Percentiles rank a stretch among this genome's conserved stretches.
Evolutionary conservation across 2,329 filamentous ascomycete genomes (phyloP).

Genomic region (Aspergillus fructus): DNA sequence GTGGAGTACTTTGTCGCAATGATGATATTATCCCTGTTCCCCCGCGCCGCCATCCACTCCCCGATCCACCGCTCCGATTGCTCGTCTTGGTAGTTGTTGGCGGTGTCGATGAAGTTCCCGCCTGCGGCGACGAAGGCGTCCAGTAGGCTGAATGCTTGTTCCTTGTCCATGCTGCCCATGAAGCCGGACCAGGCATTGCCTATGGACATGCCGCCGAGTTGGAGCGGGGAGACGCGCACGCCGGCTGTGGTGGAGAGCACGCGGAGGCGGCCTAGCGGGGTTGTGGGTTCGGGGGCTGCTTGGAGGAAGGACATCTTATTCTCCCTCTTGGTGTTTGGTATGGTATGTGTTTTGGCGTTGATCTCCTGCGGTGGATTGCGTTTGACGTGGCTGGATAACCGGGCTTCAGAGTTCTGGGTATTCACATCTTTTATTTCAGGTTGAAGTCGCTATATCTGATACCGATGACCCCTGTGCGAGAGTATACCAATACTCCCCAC

Average conservation of each 20-base stretch:
- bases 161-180: slow-evolving; percentile 66
- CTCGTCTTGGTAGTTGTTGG: slow-evolving; percentile 67
- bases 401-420: too few species aligned
- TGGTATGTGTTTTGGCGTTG: too few species aligned
- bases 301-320: not conserved
- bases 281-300: slow-evolving; percentile 47
- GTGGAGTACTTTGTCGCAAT: slow-evolving; percentile 68
- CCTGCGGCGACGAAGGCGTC: slow-evolving; percentile 65
- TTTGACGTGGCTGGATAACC: too few species aligned
- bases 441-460: too few species aligned
- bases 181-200: slow-evolving; percentile 44
- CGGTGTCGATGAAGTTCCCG: slow-evolving; percentile 73
- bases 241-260: slow-evolving; percentile 65
- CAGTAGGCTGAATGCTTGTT: slow-evolving; percentile 62
- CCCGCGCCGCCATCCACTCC: slow-evolving; percentile 66
- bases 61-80: slow-evolving; percentile 66
- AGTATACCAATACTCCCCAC: too few species aligned
- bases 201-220: slow-evolving; percentile 39
- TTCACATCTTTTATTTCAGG: too few species aligned
- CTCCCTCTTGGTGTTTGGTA: not conserved
- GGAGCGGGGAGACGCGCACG: slow-evolving; percentile 64
- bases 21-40: slow-evolving; percentile 45
- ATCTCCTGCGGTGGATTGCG: too few species aligned
- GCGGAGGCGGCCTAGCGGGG: slow-evolving; percentile 63
- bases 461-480: too few species aligned